These are phyloP conservation scores for Calonectria pauciramosa DNA, from an alignment of 2,329 filamentous ascomycete species.

Conservation along the genomic window DNA sequence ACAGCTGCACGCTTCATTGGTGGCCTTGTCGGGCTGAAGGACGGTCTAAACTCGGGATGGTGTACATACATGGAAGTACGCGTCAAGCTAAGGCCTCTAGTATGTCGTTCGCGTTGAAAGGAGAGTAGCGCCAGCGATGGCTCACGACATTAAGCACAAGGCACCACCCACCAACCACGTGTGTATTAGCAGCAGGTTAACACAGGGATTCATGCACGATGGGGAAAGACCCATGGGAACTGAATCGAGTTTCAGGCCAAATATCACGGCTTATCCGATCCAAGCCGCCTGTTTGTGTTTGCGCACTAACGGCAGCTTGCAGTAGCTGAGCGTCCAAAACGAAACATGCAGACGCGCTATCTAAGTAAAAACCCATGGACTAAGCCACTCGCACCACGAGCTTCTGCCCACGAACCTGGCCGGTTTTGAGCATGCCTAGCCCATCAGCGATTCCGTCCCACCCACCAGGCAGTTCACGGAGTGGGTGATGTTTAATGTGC, in stretches of 20 bases:
- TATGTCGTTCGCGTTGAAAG: background rate
- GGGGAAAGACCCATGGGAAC: background rate
- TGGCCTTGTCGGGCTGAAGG: background rate
- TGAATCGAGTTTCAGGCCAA: background rate
- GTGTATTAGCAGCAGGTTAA: background rate
- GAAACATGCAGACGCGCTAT: background rate
- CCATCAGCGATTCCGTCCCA: background rate
- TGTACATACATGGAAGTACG: background rate
- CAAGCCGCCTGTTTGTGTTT: background rate
- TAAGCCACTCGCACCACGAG: background rate
- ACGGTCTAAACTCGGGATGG: background rate
- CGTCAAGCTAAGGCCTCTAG: background rate
- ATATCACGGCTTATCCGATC: background rate
- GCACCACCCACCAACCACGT: background rate
- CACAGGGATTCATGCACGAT: background rate
- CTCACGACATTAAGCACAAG: background rate
- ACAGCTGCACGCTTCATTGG: background rate
- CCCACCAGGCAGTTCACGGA: background rate
- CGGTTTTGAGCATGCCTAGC: background rate
- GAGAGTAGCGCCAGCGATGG: background rate
- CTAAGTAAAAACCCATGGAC: background rate
- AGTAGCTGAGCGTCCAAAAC: background rate
- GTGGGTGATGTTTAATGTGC: background rate
- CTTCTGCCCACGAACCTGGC: constrained; percentile 1
- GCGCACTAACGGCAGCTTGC: background rate